Base-by-base conservation (phyloP, 1,139 yeast species). In the Candida sojae region DNA sequence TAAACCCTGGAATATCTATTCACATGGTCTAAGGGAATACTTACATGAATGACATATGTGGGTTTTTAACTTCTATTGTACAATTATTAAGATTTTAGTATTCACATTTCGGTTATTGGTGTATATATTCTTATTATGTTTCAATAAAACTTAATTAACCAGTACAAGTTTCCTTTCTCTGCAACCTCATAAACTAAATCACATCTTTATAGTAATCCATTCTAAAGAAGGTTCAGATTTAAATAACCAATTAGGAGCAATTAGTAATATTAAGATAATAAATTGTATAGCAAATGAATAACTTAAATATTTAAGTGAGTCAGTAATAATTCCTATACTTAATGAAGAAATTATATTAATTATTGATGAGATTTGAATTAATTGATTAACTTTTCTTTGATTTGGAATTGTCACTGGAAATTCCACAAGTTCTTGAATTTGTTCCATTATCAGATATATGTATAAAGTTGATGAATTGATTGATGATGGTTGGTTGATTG, bases 381-480 rank as follows among this genome's bases (percentile, higher is more conserved):
- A 38, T 10, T 30, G 25, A 32, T 53, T 53, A 10, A 53, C 55
- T 35, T 40, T 35, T 17, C 30, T 44, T 43, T 55, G 58, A 44
- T 55, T 55, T 32, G 57, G 57, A 17, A 55, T 54, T 3, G 57
- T 54, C 9, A 55, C 51, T 37, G 58, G 58, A 32, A 55, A 55
- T 30, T 55, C 58, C 11, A 55, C 21, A 12, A 35, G 34, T 40
- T 47, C 44, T 33, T 39, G 29, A 34, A 48, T 34, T 32, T 45
- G 38, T 17, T 50, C 50, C 53, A 50, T 50, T 12, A 17, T 36
- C 6, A 13, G n/a, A 13, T 12, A n/a, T 33, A 21, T 5, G 9
- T 5, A n/a, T n/a, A 13, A 33, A 21, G 36, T 33, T 33, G 21
- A n/a, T 9, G n/a, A 8, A n/a, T 33, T 33, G 36, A 13, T 17